phyloP scores from a whole-genome alignment of 1,139 yeast genomes.

The Debaryomyces udenii region DNA sequence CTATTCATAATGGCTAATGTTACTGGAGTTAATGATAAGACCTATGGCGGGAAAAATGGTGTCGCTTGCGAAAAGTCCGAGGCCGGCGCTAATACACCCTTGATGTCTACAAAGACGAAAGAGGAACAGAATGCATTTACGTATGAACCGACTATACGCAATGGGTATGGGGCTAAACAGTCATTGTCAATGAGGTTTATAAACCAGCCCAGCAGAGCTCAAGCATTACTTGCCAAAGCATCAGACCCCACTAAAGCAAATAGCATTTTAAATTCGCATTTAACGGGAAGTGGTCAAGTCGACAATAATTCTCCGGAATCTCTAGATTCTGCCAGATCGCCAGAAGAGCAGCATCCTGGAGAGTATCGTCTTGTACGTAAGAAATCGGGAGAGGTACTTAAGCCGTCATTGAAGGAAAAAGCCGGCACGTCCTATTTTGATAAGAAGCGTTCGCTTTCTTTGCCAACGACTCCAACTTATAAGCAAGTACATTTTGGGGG shows the following conservation, averaged over 20 bases:
- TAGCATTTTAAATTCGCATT: constrained; percentile 26
- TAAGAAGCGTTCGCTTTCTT: constrained; percentile 53
- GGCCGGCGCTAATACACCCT: background rate
- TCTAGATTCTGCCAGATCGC: background rate
- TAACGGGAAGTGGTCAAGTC: background rate
- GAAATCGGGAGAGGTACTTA: constrained; percentile 80
- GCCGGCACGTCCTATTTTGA: constrained; percentile 33
- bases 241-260: constrained; percentile 39
- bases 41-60: background rate
- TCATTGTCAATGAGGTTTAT: constrained; percentile 43
- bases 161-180: constrained; percentile 15
- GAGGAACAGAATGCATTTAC: background rate
- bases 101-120: background rate
- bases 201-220: constrained; percentile 45
- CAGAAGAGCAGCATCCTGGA: background rate
- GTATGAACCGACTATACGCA: background rate
- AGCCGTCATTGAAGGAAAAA: constrained; percentile 61
- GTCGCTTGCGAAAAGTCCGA: background rate
- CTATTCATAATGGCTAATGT: constrained; percentile 2
- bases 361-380: constrained; percentile 54
- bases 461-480: constrained; percentile 74
- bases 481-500: constrained; percentile 82
- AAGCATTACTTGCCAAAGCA: constrained; percentile 34
- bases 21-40: background rate
- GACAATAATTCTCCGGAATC: background rate